Evolutionary conservation across 2,329 filamentous ascomycete species (phyloP).

Genomic region (Boeremia lycopersici): DNA sequence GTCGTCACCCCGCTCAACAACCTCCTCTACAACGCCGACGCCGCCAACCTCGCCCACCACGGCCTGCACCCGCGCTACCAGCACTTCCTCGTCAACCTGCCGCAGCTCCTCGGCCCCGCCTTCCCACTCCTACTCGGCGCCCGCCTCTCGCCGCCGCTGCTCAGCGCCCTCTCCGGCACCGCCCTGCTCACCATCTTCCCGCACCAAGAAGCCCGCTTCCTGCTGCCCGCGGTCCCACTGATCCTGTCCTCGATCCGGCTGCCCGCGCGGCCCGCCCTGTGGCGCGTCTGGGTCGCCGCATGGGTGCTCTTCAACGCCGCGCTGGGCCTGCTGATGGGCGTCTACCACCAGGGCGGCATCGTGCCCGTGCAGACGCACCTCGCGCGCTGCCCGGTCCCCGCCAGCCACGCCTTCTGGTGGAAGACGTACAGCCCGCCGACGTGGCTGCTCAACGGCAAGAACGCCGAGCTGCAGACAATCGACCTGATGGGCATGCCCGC

Average conservation of each 20-base stretch:
- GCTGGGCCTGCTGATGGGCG: slow-evolving; percentile 76
- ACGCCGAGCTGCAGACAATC: slow-evolving; percentile 70
- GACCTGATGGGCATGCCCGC: slow-evolving; percentile 77
- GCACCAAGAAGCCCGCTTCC: slow-evolving; percentile 80
- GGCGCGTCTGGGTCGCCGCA: slow-evolving; percentile 56
- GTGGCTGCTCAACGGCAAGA: slow-evolving; percentile 79
- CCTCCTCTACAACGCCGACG: slow-evolving; percentile 57
- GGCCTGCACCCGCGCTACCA: slow-evolving; percentile 61
- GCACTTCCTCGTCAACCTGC: slow-evolving; percentile 58
- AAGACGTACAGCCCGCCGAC: slow-evolving; percentile 83
- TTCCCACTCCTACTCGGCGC: slow-evolving; percentile 54
- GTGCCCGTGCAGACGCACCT: slow-evolving; percentile 78
- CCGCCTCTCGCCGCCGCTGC: slow-evolving; percentile 62
- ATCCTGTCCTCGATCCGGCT: slow-evolving; percentile 74
- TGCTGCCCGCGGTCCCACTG: slow-evolving; percentile 77
- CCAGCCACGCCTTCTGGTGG: slow-evolving; percentile 79
- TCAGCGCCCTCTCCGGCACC: slow-evolving; percentile 75
- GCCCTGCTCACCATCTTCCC: slow-evolving; percentile 74
- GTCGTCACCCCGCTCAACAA: slow-evolving; percentile 61
- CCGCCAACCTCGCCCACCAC: slow-evolving; percentile 58
- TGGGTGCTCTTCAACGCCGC: slow-evolving; percentile 75
- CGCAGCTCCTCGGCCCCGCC: slow-evolving; percentile 59
- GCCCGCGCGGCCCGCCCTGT: slow-evolving; percentile 60
- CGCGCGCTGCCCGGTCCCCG: slow-evolving; percentile 67
- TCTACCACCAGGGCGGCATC: slow-evolving; percentile 80